Percentiles rank a stretch among this genome's conserved stretches.
Conservation (phyloP, 2,329 filamentous ascomycete species). For the Rosellinia necatrix region DNA sequence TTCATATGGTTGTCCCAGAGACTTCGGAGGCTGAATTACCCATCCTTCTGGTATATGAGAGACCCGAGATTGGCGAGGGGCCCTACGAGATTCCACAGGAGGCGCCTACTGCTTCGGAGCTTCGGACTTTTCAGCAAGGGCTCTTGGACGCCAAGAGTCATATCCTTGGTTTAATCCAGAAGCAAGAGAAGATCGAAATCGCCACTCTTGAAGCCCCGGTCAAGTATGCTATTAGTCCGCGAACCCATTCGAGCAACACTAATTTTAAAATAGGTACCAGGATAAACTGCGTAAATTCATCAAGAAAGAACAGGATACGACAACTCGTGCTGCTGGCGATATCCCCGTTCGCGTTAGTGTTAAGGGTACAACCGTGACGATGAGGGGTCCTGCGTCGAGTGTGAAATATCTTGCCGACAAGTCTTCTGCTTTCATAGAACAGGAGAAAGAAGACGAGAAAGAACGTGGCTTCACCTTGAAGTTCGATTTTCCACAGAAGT, state of each 20-base stretch:
- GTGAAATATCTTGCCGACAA: constrained; percentile 75
- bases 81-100: constrained; percentile 60
- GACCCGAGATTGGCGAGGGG: constrained; percentile 53
- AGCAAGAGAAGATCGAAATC: constrained; percentile 60
- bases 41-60: constrained; percentile 77
- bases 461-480: constrained; percentile 84
- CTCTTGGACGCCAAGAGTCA: constrained; percentile 61
- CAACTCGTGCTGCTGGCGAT: constrained; percentile 56
- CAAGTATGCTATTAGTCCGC: constrained; percentile 48
- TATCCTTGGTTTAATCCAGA: constrained; percentile 61
- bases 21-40: constrained; percentile 62
- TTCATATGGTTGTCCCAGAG: constrained; percentile 74
- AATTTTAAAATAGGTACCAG: constrained; percentile 55
- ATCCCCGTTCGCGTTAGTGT: constrained; percentile 65
- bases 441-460: constrained; percentile 90
- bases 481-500: constrained; percentile 96
- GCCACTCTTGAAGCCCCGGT: constrained; percentile 60
- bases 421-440: constrained; percentile 77
- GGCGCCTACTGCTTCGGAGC: constrained; percentile 55
- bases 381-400: constrained; percentile 75
- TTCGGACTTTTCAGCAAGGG: constrained; percentile 58
- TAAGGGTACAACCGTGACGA: constrained; percentile 65
- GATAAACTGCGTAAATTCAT: constrained; percentile 67
- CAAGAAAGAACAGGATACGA: constrained; percentile 63
- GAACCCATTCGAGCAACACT: constrained; percentile 26